Percentiles rank a stretch among this genome's conserved stretches.
Conservation (phyloP, 306 rosid species). For the Castanospermum australe region DNA sequence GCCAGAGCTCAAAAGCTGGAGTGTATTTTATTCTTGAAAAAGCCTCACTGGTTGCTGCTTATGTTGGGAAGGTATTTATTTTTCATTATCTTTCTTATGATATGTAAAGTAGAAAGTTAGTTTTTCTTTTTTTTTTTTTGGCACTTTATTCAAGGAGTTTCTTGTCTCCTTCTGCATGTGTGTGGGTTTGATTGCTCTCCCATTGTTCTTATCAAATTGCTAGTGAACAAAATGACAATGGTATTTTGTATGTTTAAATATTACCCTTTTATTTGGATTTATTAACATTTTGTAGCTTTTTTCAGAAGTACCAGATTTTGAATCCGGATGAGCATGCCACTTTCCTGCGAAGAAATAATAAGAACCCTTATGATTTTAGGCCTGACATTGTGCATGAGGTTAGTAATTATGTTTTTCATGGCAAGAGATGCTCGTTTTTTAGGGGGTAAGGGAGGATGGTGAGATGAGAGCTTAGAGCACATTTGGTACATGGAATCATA, state of each 20-base stretch:
- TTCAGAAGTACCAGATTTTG: slow-evolving; percentile 31
- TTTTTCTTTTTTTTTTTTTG: neutral
- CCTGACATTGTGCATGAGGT: slow-evolving; percentile 33
- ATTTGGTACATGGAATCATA: no score
- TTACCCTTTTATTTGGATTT: no score
- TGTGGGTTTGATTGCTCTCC: neutral
- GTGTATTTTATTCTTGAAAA: slow-evolving; percentile 26
- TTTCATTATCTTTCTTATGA: no score
- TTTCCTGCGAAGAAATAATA: slow-evolving; percentile 17
- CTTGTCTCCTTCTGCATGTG: neutral
- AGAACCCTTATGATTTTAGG: slow-evolving; percentile 25
- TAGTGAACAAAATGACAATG: neutral
- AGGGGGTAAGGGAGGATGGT: neutral
- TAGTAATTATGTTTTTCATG: neutral
- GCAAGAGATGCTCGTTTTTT: neutral
- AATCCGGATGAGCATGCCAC: slow-evolving; percentile 28
- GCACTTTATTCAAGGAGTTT: neutral
- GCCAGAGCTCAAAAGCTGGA: neutral
- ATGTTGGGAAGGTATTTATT: slow-evolving; percentile 33
- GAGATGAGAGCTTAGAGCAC: neutral
- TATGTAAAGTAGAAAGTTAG: neutral
- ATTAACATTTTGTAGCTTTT: neutral
- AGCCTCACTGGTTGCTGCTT: slow-evolving; percentile 21
- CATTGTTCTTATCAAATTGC: no score
- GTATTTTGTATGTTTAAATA: neutral